phyloP scores from a whole-genome alignment of 257 asterid species.

The Solanum appendiculatum region DNA sequence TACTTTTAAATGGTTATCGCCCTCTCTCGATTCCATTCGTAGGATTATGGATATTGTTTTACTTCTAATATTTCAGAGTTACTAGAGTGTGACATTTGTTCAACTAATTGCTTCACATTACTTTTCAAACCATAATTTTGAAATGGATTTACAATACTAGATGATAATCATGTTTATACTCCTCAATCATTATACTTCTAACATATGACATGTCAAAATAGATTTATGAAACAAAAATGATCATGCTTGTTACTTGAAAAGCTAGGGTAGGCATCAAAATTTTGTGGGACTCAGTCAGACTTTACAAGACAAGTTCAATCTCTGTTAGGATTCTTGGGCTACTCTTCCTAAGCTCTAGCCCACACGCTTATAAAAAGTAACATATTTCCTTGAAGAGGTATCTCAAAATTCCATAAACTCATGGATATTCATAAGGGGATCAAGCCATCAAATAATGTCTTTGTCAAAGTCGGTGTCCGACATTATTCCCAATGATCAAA shows the following conservation, averaged over 20 bases:
- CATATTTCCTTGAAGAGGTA: not conserved
- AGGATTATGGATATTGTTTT: not conserved
- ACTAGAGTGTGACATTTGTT: not conserved
- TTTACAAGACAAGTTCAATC: not conserved
- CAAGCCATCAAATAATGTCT: too few relatives aligned
- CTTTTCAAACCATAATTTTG: not conserved
- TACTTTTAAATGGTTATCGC: not conserved
- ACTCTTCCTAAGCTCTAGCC: not conserved
- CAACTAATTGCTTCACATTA: not conserved
- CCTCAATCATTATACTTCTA: not conserved
- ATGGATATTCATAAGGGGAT: too few relatives aligned
- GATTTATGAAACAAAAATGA: not conserved
- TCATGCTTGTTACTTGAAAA: not conserved
- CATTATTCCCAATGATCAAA: not conserved
- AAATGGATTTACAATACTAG: not conserved
- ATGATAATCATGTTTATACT: not conserved
- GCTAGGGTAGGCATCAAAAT: too few relatives aligned
- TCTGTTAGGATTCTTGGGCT: not conserved
- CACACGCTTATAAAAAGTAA: not conserved
- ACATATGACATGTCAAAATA: not conserved
- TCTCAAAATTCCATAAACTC: not conserved
- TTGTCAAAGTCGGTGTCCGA: too few relatives aligned
- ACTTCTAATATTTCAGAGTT: not conserved
- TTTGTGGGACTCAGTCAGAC: too few relatives aligned
- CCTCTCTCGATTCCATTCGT: too few relatives aligned